Evolutionary conservation across 805 yeast species (phyloP), one percentile per base, ranked within the genome.

Genomic region (Candida ulmi): DNA sequence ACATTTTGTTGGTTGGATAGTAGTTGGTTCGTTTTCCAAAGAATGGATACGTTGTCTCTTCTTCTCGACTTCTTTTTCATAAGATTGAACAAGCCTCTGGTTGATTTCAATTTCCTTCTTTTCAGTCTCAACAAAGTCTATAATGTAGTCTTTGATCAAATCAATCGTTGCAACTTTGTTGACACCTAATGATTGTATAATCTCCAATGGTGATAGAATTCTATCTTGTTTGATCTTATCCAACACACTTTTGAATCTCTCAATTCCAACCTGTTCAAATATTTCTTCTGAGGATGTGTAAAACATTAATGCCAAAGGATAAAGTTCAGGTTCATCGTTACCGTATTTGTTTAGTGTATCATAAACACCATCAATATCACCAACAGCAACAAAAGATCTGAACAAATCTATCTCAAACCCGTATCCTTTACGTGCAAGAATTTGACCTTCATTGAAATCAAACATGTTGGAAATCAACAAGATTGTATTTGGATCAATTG

Each of bases 101-200:
- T 87, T 88, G 43, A 81, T 80, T n/a, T 63, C 64, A 27, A 85
- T 83, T 41, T 85, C 95, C 30, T 66, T 66, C 42, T 74, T 74
- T 48, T 82, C 83, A 2, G 65, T 57, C 32, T 74, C 69, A 33
- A 88, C 71, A 45, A 76, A 74, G 9, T 76, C 77, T 11, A 83
- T 65, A 24, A 93, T 63, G 41, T 80, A 79, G 19, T 80, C 79
- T 52, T 82, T 81, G 23, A 93, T 69, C 17, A 85, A 60, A 0
- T 95, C 95, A 27, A 86, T 71, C 0, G 83, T 77, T 0, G 87
- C 76, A 23, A 73, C 78, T 11, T 76, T 77, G 32, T 79, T 78
- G 3, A 71, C 58, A 30, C 88, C 72, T 32, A 88, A 59, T 3
- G 80, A 72, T 45, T 82, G 80, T n/a, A 91, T 68, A 2, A 93